Evolutionary conservation across 148 eudicot genomes (phyloP).

Genomic region (Silene uniflora): DNA sequence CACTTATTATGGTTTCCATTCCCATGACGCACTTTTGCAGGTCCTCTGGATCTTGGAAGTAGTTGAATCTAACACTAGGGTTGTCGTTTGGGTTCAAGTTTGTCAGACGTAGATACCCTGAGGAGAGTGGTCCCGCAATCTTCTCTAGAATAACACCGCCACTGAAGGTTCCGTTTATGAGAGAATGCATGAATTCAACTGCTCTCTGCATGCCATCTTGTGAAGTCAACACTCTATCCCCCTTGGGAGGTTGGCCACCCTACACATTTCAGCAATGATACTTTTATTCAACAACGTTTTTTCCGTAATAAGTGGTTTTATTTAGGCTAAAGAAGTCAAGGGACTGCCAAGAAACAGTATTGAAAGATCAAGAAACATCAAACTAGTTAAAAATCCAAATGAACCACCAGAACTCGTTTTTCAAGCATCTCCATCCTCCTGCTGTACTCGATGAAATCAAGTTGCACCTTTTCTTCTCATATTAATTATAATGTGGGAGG

Average conservation of each 20-base stretch:
- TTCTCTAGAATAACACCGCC: constrained; percentile 57
- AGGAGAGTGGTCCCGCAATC: constrained; percentile 47
- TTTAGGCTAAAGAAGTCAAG: neutral
- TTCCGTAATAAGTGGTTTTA: too few relatives aligned
- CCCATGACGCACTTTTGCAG: constrained; percentile 53
- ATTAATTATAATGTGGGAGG: neutral
- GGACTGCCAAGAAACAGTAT: neutral
- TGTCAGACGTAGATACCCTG: constrained; percentile 40
- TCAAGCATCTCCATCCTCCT: too few relatives aligned
- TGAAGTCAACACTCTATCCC: constrained; percentile 18
- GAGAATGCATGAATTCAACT: constrained; percentile 34
- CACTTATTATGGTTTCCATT: constrained; percentile 43
- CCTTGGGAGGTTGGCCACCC: constrained; percentile 14
- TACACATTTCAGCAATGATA: constrained; percentile 15
- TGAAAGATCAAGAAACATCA: too few relatives aligned
- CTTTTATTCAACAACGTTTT: neutral
- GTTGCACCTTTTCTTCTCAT: neutral
- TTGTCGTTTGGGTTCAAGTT: constrained; percentile 47
- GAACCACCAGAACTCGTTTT: too few relatives aligned
- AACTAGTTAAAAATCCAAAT: too few relatives aligned
- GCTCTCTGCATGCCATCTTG: constrained; percentile 28
- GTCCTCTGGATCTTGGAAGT: constrained; percentile 58
- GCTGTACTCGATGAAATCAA: too few relatives aligned
- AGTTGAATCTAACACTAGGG: constrained; percentile 65
- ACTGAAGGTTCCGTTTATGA: constrained; percentile 35